These are phyloP conservation scores for Acer campestre DNA, from an alignment of 345 rosid species.

Conservation along the genomic window DNA sequence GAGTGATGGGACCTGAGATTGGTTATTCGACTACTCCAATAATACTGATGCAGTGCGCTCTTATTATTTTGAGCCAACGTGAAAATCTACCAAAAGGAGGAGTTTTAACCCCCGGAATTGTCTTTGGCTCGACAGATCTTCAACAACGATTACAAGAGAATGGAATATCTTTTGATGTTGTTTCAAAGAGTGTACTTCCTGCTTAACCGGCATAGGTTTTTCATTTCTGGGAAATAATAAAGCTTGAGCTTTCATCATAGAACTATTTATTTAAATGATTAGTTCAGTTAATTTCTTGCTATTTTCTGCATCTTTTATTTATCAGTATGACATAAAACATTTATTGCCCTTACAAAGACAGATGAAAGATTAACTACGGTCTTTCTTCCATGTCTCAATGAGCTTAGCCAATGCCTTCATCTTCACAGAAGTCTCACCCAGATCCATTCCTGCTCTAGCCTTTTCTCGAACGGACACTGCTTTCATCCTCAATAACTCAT, in stretches of 20 bases:
- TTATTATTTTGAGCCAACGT: conserved; percentile 42
- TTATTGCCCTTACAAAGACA: too few relatives aligned
- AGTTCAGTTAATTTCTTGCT: not conserved
- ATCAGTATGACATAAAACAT: too few relatives aligned
- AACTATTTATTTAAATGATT: not conserved
- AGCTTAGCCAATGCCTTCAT: not conserved
- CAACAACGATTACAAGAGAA: conserved; percentile 65
- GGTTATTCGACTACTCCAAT: conserved; percentile 84
- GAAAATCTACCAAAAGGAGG: too few relatives aligned
- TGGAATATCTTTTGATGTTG: conserved; percentile 75
- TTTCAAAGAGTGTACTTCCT: conserved; percentile 52
- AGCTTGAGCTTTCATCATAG: not conserved
- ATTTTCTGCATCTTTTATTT: not conserved
- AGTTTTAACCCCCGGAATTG: too few relatives aligned
- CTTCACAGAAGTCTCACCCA: conserved; percentile 5
- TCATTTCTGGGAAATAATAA: not conserved
- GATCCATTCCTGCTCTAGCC: conserved; percentile 14
- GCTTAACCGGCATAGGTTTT: conserved; percentile 18
- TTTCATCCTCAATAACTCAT: conserved; percentile 13
- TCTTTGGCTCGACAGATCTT: conserved; percentile 74
- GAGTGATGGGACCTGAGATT: conserved; percentile 83
- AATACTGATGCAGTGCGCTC: conserved; percentile 66
- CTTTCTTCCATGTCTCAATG: conserved; percentile 10
- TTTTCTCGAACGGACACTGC: conserved; percentile 20
- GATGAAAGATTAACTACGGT: not conserved